Evolutionary conservation across 345 rosid genomes (phyloP).

Genomic region (Erodium maritimum): DNA sequence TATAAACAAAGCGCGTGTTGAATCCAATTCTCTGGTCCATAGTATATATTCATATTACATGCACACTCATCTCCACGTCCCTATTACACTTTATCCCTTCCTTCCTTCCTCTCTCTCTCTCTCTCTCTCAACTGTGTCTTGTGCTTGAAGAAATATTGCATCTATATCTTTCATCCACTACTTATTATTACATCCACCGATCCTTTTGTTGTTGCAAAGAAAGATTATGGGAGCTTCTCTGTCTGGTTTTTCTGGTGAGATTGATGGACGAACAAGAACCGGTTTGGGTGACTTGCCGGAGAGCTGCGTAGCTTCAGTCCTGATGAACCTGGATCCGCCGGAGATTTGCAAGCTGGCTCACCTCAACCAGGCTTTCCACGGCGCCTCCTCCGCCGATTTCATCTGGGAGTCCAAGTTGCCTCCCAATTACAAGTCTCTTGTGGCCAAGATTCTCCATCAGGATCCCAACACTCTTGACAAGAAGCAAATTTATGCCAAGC

Average conservation of each 20-base stretch:
- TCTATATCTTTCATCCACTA: background rate
- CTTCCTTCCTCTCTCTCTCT: background rate
- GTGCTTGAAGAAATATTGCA: too few species aligned
- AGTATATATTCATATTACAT: constrained; percentile 3
- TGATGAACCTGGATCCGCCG: constrained; percentile 62
- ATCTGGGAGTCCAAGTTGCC: constrained; percentile 87
- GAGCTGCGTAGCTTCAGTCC: constrained; percentile 49
- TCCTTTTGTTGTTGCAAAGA: too few species aligned
- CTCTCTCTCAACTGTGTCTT: too few species aligned
- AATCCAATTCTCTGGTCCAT: background rate
- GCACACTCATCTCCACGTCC: constrained; percentile 20
- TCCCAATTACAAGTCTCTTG: constrained; percentile 50
- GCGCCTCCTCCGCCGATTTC: constrained; percentile 60
- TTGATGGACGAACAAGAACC: constrained; percentile 5
- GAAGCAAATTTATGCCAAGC: constrained; percentile 54
- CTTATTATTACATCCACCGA: constrained; percentile 1
- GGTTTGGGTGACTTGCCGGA: constrained; percentile 63
- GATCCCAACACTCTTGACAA: constrained; percentile 21
- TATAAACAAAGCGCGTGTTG: constrained; percentile 1
- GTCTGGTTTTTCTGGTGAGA: constrained; percentile 28
- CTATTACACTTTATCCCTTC: constrained; percentile 1
- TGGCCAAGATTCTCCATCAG: constrained; percentile 29
- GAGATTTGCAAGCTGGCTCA: constrained; percentile 64
- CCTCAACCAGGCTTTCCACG: constrained; percentile 44
- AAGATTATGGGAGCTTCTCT: constrained; percentile 54